These are phyloP conservation scores for Amylostereum areolatum DNA, from an alignment of 1,284 basidiomycete species.

Conservation along the genomic window DNA sequence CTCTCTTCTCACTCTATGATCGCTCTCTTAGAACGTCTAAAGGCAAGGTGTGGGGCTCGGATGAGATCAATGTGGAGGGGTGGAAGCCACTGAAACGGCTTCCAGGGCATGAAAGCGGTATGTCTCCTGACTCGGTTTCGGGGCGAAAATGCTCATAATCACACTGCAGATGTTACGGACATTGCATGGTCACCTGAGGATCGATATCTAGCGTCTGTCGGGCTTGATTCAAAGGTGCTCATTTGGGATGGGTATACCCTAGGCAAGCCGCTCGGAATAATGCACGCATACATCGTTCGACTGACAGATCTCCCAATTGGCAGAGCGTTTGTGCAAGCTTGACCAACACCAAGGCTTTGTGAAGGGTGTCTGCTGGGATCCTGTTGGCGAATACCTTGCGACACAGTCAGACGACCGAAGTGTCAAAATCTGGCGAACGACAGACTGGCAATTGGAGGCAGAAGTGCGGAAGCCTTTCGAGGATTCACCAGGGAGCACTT, in stretches of 20 bases:
- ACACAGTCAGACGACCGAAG: slow-evolving; percentile 97
- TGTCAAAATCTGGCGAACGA: slow-evolving; percentile 95
- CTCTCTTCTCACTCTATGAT: background rate
- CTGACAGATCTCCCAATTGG: background rate
- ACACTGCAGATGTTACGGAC: slow-evolving; percentile 80
- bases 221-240: slow-evolving; percentile 85
- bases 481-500: slow-evolving; percentile 91
- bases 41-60: slow-evolving; percentile 87
- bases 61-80: slow-evolving; percentile 93
- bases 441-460: slow-evolving; percentile 84
- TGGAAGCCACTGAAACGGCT: slow-evolving; percentile 93
- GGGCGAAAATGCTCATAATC: background rate
- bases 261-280: slow-evolving; percentile 38
- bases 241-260: slow-evolving; percentile 92
- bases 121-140: slow-evolving; percentile 10
- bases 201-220: slow-evolving; percentile 89
- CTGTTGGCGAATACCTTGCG: slow-evolving; percentile 92
- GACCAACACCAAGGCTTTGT: slow-evolving; percentile 94
- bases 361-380: slow-evolving; percentile 98
- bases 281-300: background rate
- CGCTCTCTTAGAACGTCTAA: slow-evolving; percentile 52
- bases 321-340: slow-evolving; percentile 75
- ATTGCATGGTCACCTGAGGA: slow-evolving; percentile 93
- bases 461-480: slow-evolving; percentile 88
- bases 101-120: slow-evolving; percentile 90